Base-by-base conservation (phyloP, 2,329 filamentous ascomycete species). In the Amesomyces nigricolor region DNA sequence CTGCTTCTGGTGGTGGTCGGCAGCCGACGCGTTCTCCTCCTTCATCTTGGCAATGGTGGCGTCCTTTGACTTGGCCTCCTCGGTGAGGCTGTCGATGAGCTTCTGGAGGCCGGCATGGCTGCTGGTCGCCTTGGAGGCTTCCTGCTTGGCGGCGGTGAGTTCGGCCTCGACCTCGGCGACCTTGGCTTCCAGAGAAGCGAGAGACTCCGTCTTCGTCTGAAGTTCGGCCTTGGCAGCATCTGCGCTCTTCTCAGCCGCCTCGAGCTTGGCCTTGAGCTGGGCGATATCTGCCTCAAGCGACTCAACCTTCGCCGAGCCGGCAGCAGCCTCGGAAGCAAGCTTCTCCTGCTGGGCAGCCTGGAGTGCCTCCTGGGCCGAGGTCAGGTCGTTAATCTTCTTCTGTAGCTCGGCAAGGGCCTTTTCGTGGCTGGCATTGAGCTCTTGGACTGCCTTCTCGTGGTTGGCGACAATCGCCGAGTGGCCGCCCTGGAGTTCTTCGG, bases 1-100 rank as follows among this genome's bases (percentile, higher is more conserved):
- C 64, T 82, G 79, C 61, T 78, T 75, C 58, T 80, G 75, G 64
- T 86, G 80, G 66, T 77, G 78, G 42, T 73, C 71, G 26, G 67
- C 64, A 0, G 70, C 66, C 2, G 67, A 61, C n/a, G 70, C 67
- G 56, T 73, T 71, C 37, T 79, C 76, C 48, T 73, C 67, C 67
- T 82, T 77, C 57, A 83, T 68, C 64, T 76, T 76, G 13, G 75
- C 69, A 22, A 80, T 75, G 22, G 74, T 72, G 22, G 71, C 72
- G 8, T 79, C 78, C 65, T 80, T 81, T 5, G 56, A 46, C 38
- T 59, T 51, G 49, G 37, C 52, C 39, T 63, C 63, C 44, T 63
- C 62, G 7, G 40, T 72, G 17, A 79, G 70, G 46, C 72, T 71
- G 14, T 75, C 73, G 16, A 79, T 72, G 59, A 78, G 75, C 58